Percentiles rank a stretch among this genome's conserved stretches.
These are phyloP conservation scores for Pilatotrama ljubarskyi DNA, from an alignment of 768 basidiomycete genomes.

Conservation along the genomic window DNA sequence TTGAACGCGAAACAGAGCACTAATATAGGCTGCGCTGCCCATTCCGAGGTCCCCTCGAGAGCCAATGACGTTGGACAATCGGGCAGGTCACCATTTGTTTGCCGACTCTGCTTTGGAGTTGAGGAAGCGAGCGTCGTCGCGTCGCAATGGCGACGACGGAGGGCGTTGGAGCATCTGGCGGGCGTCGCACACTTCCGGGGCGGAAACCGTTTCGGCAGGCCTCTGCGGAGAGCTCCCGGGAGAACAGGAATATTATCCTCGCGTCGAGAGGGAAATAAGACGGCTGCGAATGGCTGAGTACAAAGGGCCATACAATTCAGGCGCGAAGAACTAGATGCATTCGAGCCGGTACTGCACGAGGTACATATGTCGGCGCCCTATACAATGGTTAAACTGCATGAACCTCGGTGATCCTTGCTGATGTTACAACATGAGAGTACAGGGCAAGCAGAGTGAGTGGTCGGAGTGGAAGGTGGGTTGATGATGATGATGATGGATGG, in stretches of 20 bases:
- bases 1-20: neutral
- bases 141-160: constrained; percentile 12
- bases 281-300: no score
- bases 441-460: no score
- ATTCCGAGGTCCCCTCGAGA: neutral
- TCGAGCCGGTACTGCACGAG: no score
- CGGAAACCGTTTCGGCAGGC: neutral
- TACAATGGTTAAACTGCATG: no score
- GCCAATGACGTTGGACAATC: neutral
- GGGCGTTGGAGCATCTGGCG: constrained; percentile 10
- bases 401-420: no score
- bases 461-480: no score
- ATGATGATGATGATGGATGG: no score
- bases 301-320: no score
- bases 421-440: no score
- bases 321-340: no score
- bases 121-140: neutral
- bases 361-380: no score
- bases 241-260: neutral
- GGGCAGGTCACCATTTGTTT: constrained; percentile 8
- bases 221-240: neutral
- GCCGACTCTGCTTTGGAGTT: neutral
- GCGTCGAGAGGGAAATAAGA: neutral
- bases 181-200: neutral
- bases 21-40: neutral